Evolutionary conservation across 2,329 filamentous ascomycete genomes (phyloP), one percentile per base, ranked within the genome.

Genomic region (Pezicula rhizophila): DNA sequence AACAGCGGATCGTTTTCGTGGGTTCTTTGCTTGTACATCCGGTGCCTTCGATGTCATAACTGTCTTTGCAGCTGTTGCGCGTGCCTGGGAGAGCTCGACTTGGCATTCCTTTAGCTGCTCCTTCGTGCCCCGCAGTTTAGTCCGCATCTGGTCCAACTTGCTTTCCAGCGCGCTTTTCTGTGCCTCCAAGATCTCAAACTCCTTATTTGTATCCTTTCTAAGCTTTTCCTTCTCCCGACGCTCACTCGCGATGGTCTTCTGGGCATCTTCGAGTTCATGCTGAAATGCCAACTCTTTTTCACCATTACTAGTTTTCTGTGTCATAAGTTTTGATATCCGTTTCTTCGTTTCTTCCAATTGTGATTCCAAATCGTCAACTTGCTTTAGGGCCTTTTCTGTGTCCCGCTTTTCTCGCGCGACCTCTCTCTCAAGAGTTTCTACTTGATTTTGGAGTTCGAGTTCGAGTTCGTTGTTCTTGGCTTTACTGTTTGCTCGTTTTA

Each of bases 41-140:
- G 59, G 59, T 33, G 26, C 43, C 15, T 35, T 47, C 12, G 42
- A 43, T n/a, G 41, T 20, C n/a, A 26, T 44, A 39, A 34, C 14
- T 8, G 42, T 34, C 42, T 60, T 59, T 4, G 55, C 51, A 25
- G 62, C 59, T 39, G 65, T 61, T 11, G 58, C 62, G 11, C 64
- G 60, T 28, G 61, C 60, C 47, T 75, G 70, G 8, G 65, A 64
- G 46, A 75, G 66, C 52, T 71, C 72, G 37, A 64, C 67, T 53
- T 80, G 75, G 31, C 72, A 71, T 60, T 84, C 78, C 63, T 87
- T 88, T 18, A 92, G 75, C 60, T 88, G 84, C 28, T 84, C 79
- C 52, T 89, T 89, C 0, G 80, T 77, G 8, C 79, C 74, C 46
- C 80, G 80, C 17, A 92, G 69, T 42, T 63, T 64, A 10, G 54